A percentile compares a stretch with the other conserved stretches of the same genome.
phyloP scores from a whole-genome alignment of 1,284 basidiomycete species.

The Grifola frondosa region DNA sequence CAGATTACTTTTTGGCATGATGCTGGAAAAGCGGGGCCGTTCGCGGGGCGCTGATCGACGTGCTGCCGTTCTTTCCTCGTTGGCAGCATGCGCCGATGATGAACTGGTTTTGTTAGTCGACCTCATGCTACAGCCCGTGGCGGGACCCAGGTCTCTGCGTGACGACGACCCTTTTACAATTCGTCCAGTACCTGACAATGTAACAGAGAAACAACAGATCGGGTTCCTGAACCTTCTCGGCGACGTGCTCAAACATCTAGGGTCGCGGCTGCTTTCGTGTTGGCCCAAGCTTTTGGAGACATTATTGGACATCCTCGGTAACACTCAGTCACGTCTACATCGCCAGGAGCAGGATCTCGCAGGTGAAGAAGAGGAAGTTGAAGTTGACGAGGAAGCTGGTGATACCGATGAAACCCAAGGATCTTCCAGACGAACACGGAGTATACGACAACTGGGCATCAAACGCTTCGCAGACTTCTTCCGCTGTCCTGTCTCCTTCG shows the following conservation, averaged over 20 bases:
- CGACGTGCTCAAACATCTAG: slow-evolving; percentile 80
- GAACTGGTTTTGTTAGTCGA: slow-evolving; percentile 84
- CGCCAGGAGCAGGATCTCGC: slow-evolving; percentile 34
- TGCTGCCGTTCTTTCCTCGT: slow-evolving; percentile 73
- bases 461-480: slow-evolving; percentile 92
- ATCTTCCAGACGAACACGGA: slow-evolving; percentile 49
- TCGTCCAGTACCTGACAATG: slow-evolving; percentile 28
- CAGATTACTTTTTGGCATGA: slow-evolving; percentile 85
- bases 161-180: slow-evolving; percentile 23
- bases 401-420: slow-evolving; percentile 29
- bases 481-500: slow-evolving; percentile 66
- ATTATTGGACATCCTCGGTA: slow-evolving; percentile 62
- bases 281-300: slow-evolving; percentile 77
- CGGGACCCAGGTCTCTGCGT: slow-evolving; percentile 29
- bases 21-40: slow-evolving; percentile 82
- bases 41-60: slow-evolving; percentile 73
- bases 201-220: slow-evolving; percentile 70
- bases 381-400: slow-evolving; percentile 32
- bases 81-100: slow-evolving; percentile 69
- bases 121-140: slow-evolving; percentile 87
- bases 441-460: slow-evolving; percentile 80
- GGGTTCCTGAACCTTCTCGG: slow-evolving; percentile 86
- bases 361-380: slow-evolving; percentile 36
- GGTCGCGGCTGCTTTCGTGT: slow-evolving; percentile 62
- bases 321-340: slow-evolving; percentile 61